These are phyloP conservation scores for Anethum foeniculum DNA, from an alignment of 140 eudicot genomes.

Conservation along the genomic window DNA sequence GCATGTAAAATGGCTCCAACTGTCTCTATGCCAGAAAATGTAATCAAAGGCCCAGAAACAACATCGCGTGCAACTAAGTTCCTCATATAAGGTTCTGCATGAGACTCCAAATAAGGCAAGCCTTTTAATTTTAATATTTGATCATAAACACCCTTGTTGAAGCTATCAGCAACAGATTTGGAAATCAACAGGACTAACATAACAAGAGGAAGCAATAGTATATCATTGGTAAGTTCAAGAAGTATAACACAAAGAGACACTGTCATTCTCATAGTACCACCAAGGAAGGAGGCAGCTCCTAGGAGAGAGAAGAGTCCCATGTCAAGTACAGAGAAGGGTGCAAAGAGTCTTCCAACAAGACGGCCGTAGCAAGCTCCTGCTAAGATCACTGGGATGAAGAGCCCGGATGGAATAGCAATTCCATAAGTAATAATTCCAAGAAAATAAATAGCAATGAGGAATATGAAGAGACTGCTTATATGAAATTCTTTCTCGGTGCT, in stretches of 20 bases:
- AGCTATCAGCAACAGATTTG: conserved; percentile 11
- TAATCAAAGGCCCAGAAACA: conserved; percentile 13
- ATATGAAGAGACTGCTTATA: conserved; percentile 14
- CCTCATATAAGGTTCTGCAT: conserved; percentile 18
- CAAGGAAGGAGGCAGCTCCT: conserved; percentile 15
- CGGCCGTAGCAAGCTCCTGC: conserved; percentile 13
- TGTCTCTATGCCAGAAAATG: conserved; percentile 16
- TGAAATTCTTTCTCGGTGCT: conserved; percentile 13
- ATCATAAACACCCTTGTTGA: conserved; percentile 18
- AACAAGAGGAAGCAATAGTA: conserved; percentile 19
- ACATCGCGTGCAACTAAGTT: conserved; percentile 16
- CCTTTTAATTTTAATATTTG: conserved; percentile 15
- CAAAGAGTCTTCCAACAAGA: conserved; percentile 12
- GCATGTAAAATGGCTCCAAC: conserved; percentile 16
- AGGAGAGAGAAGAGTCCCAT: conserved; percentile 15
- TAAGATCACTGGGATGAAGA: conserved; percentile 18
- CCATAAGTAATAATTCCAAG: conserved; percentile 18
- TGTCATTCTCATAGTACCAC: conserved; percentile 20
- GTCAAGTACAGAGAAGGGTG: conserved; percentile 8
- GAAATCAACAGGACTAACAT: conserved; percentile 14
- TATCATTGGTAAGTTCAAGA: conserved; percentile 19
- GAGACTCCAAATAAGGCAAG: conserved; percentile 16
- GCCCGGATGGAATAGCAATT: conserved; percentile 17
- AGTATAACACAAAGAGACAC: conserved; percentile 19
- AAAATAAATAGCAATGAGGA: conserved; percentile 8